phyloP scores from a whole-genome alignment of 495 filamentous ascomycete genomes.

The Cercophora newfieldiana region DNA sequence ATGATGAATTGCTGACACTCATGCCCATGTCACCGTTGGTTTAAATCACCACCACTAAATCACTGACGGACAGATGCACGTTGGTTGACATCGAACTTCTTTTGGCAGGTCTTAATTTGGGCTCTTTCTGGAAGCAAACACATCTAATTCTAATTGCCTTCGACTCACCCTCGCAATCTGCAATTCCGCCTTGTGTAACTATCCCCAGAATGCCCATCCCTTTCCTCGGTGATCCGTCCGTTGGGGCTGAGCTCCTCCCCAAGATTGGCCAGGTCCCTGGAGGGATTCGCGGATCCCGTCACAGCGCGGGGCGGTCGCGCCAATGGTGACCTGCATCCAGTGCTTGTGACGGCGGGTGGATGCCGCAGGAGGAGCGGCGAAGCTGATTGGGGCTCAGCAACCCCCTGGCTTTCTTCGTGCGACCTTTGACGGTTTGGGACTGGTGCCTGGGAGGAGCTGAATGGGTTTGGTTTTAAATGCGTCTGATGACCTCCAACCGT shows the following conservation, averaged over 20 bases:
- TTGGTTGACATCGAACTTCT: no score
- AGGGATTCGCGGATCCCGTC: background rate
- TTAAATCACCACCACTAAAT: no score
- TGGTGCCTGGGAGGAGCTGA: background rate
- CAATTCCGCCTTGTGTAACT: background rate
- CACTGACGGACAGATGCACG: no score
- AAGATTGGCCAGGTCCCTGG: background rate
- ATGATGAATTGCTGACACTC: no score
- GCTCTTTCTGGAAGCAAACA: no score
- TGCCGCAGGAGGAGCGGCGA: background rate
- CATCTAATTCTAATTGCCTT: no score
- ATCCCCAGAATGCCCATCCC: background rate
- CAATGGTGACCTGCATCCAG: background rate
- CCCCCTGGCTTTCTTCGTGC: no score
- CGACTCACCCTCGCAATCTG: background rate
- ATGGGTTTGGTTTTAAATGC: background rate
- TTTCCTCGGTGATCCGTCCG: background rate
- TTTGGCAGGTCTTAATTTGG: no score
- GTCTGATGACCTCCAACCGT: background rate
- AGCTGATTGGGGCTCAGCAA: background rate
- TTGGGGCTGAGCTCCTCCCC: background rate
- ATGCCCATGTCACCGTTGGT: no score
- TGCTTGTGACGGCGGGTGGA: background rate
- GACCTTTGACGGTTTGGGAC: background rate
- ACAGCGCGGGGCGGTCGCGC: background rate